These are phyloP conservation scores for Fraxinus latifolia DNA, from an alignment of 305 asterid species.

Conservation along the genomic window DNA sequence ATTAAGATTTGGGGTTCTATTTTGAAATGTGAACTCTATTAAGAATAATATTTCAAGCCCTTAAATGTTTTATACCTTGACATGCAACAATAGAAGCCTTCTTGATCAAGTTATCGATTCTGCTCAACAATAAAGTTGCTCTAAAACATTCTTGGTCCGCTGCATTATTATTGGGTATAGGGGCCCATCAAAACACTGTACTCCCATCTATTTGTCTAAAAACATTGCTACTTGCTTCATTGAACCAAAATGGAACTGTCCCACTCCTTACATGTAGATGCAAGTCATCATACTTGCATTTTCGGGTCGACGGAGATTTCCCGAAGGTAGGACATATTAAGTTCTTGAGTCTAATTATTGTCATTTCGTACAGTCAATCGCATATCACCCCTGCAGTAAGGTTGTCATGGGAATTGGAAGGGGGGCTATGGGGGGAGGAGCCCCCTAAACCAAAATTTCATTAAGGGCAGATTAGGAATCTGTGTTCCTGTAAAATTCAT, in stretches of 20 bases:
- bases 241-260: background rate
- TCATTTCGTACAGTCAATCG: no score
- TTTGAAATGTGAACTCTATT: no score
- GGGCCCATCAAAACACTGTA: background rate
- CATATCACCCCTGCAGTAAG: background rate
- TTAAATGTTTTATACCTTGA: background rate
- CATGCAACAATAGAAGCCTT: background rate
- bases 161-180: background rate
- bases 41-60: background rate
- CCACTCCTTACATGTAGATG: background rate
- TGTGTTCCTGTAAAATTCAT: no score
- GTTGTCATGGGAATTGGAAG: background rate
- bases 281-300: background rate
- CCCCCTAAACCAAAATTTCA: background rate
- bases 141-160: background rate
- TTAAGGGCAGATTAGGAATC: background rate
- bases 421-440: background rate
- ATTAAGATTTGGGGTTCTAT: no score
- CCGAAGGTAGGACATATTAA: background rate
- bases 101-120: background rate
- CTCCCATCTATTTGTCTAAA: background rate
- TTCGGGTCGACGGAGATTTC: background rate
- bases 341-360: background rate
- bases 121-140: background rate
- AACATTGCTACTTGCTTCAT: background rate